A percentile compares a stretch with the other conserved stretches of the same genome.
Conservation (phyloP, 352 stramenopile genomes). For the Phytophthora sojae region DNA sequence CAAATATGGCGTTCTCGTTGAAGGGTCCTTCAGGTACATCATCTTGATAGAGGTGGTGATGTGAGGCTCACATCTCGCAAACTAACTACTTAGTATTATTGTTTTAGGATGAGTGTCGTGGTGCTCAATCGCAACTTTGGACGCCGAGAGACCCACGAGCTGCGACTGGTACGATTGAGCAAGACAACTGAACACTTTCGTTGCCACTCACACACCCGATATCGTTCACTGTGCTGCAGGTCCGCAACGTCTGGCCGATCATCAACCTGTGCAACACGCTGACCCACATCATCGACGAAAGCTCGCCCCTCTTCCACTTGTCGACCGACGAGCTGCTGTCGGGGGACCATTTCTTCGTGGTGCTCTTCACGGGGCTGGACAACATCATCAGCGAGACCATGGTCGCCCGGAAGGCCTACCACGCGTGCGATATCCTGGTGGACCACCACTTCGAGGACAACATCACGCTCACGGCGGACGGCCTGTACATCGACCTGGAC, state of each 20-base stretch:
- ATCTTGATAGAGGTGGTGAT: neutral
- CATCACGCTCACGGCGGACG: slow-evolving; percentile 59
- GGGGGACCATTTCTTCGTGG: slow-evolving; percentile 58
- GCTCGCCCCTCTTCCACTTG: slow-evolving; percentile 55
- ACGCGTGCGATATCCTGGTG: slow-evolving; percentile 66
- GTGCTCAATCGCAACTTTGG: slow-evolving; percentile 54
- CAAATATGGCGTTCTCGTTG: slow-evolving; percentile 56
- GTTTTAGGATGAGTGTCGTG: slow-evolving; percentile 55
- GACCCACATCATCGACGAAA: slow-evolving; percentile 65
- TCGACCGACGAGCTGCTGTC: slow-evolving; percentile 58
- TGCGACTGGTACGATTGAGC: slow-evolving; percentile 37
- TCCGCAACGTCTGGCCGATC: slow-evolving; percentile 71
- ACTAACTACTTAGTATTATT: too few species aligned
- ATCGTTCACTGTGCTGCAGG: slow-evolving; percentile 16
- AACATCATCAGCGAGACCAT: slow-evolving; percentile 68
- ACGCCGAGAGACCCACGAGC: slow-evolving; percentile 60
- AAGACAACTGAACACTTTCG: neutral
- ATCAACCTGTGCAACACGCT: slow-evolving; percentile 64
- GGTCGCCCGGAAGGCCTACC: slow-evolving; percentile 65
- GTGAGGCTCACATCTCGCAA: neutral
- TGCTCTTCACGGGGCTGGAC: slow-evolving; percentile 64
- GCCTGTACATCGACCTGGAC: slow-evolving; percentile 63
- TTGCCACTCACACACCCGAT: neutral
- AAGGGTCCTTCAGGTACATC: slow-evolving; percentile 62
- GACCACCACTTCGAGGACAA: slow-evolving; percentile 72